Conservation (phyloP, 345 rosid species). For the Gossypium raimondii region DNA sequence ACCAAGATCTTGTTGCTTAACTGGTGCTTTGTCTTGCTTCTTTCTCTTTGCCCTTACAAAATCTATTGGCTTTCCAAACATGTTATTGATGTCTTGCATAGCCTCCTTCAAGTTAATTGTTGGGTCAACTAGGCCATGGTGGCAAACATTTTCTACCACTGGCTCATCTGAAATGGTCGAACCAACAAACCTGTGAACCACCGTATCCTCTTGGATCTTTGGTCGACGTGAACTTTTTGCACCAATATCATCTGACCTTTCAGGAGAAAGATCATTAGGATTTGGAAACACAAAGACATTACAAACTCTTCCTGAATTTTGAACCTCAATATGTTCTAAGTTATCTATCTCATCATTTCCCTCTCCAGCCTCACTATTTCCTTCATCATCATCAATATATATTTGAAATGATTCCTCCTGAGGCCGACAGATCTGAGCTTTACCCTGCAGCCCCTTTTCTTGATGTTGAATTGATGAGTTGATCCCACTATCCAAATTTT, state of each 20-base stretch:
- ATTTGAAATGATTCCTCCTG: conserved; percentile 48
- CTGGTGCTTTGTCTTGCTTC: conserved; percentile 45
- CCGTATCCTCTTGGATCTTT: conserved; percentile 79
- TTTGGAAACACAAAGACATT: conserved; percentile 52
- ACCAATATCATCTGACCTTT: conserved; percentile 40
- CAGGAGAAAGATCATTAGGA: conserved; percentile 61
- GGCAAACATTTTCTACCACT: conserved; percentile 83
- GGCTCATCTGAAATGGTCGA: conserved; percentile 71
- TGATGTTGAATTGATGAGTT: conserved; percentile 18
- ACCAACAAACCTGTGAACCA: conserved; percentile 78
- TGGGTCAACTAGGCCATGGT: conserved; percentile 98
- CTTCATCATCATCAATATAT: conserved; percentile 65
- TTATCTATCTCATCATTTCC: conserved; percentile 30
- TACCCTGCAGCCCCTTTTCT: conserved; percentile 25
- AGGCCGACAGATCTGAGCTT: conserved; percentile 27
- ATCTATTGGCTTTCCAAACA: conserved; percentile 95
- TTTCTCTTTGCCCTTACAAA: conserved; percentile 70
- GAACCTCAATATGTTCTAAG: conserved; percentile 22
- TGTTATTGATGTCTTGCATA: conserved; percentile 86
- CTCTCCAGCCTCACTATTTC: conserved; percentile 28
- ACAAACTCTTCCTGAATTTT: conserved; percentile 16
- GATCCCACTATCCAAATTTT: conserved; percentile 29
- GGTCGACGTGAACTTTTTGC: conserved; percentile 36
- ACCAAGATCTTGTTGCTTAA: conserved; percentile 30
- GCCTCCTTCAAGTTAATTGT: conserved; percentile 94